Percentiles rank a stretch among this genome's conserved stretches.
phyloP scores from a whole-genome alignment of 352 stramenopile species.

The Pythium vanterpoolii region DNA sequence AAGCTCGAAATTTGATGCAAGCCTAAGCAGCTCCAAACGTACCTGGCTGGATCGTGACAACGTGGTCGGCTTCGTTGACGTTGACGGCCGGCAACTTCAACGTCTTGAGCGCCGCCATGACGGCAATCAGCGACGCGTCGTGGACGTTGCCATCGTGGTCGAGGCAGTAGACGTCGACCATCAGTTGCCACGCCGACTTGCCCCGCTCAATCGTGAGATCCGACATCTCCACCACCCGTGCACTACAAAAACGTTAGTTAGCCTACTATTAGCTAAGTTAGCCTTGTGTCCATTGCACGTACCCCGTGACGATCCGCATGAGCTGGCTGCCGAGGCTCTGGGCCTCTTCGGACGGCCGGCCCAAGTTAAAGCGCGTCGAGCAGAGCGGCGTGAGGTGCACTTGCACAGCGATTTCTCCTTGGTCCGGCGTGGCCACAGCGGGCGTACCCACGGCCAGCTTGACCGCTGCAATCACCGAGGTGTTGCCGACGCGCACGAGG shows the following conservation, averaged over 20 bases:
- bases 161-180: slow-evolving; percentile 79
- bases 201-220: slow-evolving; percentile 67
- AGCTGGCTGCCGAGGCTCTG: slow-evolving; percentile 79
- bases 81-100: slow-evolving; percentile 56
- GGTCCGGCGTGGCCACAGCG: slow-evolving; percentile 59
- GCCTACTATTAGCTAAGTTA: not conserved
- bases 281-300: not conserved
- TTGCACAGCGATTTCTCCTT: slow-evolving; percentile 76
- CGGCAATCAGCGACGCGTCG: slow-evolving; percentile 60
- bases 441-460: slow-evolving; percentile 76
- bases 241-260: slow-evolving; percentile 27
- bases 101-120: slow-evolving; percentile 69
- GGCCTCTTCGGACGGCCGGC: slow-evolving; percentile 69
- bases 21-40: not conserved
- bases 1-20: no score
- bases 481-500: slow-evolving; percentile 73
- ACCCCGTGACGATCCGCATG: slow-evolving; percentile 70
- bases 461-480: slow-evolving; percentile 64
- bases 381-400: slow-evolving; percentile 80
- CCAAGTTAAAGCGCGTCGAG: slow-evolving; percentile 66
- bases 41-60: slow-evolving; percentile 70
- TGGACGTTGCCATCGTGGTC: slow-evolving; percentile 83
- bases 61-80: slow-evolving; percentile 62
- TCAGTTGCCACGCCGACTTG: slow-evolving; percentile 78
- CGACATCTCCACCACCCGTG: slow-evolving; percentile 77